Conservation (phyloP, 2,329 filamentous ascomycete genomes). For the Cercospora brassicicola region DNA sequence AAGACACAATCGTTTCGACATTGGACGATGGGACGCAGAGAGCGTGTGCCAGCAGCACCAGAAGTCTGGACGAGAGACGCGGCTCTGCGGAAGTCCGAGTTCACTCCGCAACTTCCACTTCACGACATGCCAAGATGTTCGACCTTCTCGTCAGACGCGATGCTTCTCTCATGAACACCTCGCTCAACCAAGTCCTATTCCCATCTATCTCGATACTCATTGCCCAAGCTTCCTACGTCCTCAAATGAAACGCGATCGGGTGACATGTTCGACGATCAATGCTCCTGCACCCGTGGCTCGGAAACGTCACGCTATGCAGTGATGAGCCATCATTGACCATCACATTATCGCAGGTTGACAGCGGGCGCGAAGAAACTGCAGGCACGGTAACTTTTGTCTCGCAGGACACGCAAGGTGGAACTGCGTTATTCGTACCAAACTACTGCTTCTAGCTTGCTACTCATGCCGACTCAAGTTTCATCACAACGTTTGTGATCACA, state of each 20-base stretch:
- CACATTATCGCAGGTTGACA: not conserved
- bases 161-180: not conserved
- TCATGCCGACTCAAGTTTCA: not conserved
- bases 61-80: not conserved
- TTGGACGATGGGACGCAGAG: conserved; percentile 11
- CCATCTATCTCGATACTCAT: not conserved
- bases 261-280: not conserved
- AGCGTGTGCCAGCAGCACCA: not conserved
- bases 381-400: not conserved
- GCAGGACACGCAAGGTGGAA: not conserved
- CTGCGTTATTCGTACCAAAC: not conserved
- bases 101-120: not conserved
- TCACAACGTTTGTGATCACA: not conserved
- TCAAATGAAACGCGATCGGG: not conserved
- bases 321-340: not conserved
- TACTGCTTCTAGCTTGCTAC: not conserved
- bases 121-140: not conserved
- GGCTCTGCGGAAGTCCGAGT: conserved; percentile 6
- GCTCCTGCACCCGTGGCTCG: not conserved
- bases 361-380: not conserved
- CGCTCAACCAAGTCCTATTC: not conserved
- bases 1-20: conserved; percentile 29
- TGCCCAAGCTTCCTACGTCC: not conserved
- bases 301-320: not conserved
- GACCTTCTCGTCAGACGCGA: not conserved